Conservation (phyloP, 129 eudicot genomes). For the Centrapalus pauciflorus region DNA sequence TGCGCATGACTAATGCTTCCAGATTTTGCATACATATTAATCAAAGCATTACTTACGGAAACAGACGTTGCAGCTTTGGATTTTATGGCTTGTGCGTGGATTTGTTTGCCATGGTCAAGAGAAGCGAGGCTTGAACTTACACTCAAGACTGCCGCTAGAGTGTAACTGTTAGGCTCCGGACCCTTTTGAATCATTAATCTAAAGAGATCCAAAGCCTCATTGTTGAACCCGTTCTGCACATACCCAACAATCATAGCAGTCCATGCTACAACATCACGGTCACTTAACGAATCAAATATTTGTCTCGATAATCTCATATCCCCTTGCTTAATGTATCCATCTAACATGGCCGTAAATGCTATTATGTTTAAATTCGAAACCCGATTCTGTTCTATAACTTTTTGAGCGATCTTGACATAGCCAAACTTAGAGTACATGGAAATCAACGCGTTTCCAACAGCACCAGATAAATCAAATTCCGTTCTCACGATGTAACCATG, state of each 20-base stretch:
- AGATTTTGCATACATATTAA: conserved; percentile 77
- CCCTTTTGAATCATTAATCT: conserved; percentile 61
- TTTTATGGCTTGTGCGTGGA: conserved; percentile 58
- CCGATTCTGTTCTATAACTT: conserved; percentile 28
- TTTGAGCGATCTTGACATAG: conserved; percentile 42
- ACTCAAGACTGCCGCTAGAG: conserved; percentile 67
- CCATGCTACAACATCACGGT: conserved; percentile 79
- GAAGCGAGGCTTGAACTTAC: conserved; percentile 78
- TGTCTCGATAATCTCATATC: conserved; percentile 50
- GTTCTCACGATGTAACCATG: conserved; percentile 53
- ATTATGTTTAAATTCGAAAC: conserved; percentile 40
- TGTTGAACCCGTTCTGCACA: conserved; percentile 56
- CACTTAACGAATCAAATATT: conserved; percentile 58
- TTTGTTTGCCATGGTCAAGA: conserved; percentile 62
- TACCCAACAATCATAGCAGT: conserved; percentile 90
- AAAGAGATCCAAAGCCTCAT: conserved; percentile 56
- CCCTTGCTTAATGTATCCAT: conserved; percentile 71
- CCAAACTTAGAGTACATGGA: conserved; percentile 76
- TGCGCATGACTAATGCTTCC: conserved; percentile 54
- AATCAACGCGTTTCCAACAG: conserved; percentile 72
- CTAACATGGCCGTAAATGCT: conserved; percentile 67
- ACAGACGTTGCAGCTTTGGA: conserved; percentile 32
- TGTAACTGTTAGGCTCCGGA: conserved; percentile 62
- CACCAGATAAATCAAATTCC: conserved; percentile 43
- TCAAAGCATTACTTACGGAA: conserved; percentile 71